Percentiles rank a stretch among this genome's conserved stretches.
phyloP scores from a whole-genome alignment of 352 stramenopile species.

The Globisporangium radiosum region DNA sequence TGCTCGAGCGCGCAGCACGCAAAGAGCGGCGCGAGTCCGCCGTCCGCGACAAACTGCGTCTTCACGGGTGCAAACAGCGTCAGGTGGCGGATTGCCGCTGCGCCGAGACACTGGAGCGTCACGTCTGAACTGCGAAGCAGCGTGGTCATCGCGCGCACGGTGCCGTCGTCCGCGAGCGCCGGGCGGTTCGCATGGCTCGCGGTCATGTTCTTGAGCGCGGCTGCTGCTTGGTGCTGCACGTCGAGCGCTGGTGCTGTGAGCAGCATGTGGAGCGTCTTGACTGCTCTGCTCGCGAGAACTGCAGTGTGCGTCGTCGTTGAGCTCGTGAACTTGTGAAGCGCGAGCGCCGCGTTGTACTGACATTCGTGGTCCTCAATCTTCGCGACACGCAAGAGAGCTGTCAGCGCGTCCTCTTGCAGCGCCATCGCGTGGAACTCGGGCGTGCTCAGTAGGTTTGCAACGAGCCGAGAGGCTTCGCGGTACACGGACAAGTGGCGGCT shows the following conservation, averaged over 20 bases:
- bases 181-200: slow-evolving; percentile 90
- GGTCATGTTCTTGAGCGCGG: slow-evolving; percentile 89
- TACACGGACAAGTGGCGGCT: slow-evolving; percentile 87
- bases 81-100: slow-evolving; percentile 85
- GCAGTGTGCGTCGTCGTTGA: slow-evolving; percentile 65
- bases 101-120: slow-evolving; percentile 82
- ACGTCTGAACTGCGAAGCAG: slow-evolving; percentile 73
- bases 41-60: slow-evolving; percentile 60
- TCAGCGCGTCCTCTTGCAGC: slow-evolving; percentile 81
- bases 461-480: slow-evolving; percentile 86
- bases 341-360: slow-evolving; percentile 85
- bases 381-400: slow-evolving; percentile 80
- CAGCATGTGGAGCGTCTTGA: slow-evolving; percentile 65
- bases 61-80: slow-evolving; percentile 72
- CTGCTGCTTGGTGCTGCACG: slow-evolving; percentile 85
- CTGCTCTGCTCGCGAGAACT: slow-evolving; percentile 51
- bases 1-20: slow-evolving; percentile 47
- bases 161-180: slow-evolving; percentile 82
- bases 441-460: slow-evolving; percentile 89
- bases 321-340: slow-evolving; percentile 84
- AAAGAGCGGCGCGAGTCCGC: slow-evolving; percentile 58
- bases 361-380: slow-evolving; percentile 89
- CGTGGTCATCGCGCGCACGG: slow-evolving; percentile 76
- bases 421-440: slow-evolving; percentile 73
- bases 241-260: slow-evolving; percentile 65